phyloP scores from a whole-genome alignment of 1,284 basidiomycete genomes.

The Fistulinella cinereoalba region DNA sequence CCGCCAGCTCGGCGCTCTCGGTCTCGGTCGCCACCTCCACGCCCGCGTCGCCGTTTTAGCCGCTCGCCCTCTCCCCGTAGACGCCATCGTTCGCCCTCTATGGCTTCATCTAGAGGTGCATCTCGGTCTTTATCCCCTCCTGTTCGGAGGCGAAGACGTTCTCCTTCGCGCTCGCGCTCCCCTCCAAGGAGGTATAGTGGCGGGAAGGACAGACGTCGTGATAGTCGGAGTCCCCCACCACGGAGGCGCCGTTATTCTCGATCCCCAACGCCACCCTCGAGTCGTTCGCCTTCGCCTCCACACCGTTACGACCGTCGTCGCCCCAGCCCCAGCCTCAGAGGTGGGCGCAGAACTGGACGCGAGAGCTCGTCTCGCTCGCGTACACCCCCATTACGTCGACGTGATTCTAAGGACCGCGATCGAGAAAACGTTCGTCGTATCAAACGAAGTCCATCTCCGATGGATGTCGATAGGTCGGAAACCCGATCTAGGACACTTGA shows the following conservation, averaged over 20 bases:
- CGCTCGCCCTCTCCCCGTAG: conserved; percentile 36
- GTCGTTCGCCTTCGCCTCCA: conserved; percentile 43
- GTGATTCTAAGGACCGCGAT: conserved; percentile 30
- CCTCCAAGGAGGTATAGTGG: conserved; percentile 41
- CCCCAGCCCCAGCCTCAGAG: conserved; percentile 37
- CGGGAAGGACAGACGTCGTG: conserved; percentile 40
- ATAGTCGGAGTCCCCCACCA: conserved; percentile 57
- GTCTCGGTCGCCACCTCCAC: conserved; percentile 30
- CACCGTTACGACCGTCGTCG: conserved; percentile 30
- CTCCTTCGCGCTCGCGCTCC: conserved; percentile 39
- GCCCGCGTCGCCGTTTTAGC: conserved; percentile 24
- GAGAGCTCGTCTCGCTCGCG: conserved; percentile 28
- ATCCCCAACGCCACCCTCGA: conserved; percentile 36
- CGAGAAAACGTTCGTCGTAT: conserved; percentile 27
- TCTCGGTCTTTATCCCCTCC: conserved; percentile 35
- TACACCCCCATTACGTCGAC: conserved; percentile 25
- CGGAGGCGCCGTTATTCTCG: conserved; percentile 50
- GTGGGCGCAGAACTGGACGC: conserved; percentile 31
- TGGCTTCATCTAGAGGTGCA: conserved; percentile 26
- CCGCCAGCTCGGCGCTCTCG: conserved; percentile 26
- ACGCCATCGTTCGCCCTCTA: conserved; percentile 37
- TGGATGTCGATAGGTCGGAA: conserved; percentile 45
- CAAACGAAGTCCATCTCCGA: conserved; percentile 31
- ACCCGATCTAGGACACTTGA: conserved; percentile 26
- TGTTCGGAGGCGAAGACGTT: conserved; percentile 42